A percentile compares a stretch with the other conserved stretches of the same genome.
These are phyloP conservation scores for Aspergillus floridensis DNA, from an alignment of 2,329 filamentous ascomycete genomes.

Conservation along the genomic window DNA sequence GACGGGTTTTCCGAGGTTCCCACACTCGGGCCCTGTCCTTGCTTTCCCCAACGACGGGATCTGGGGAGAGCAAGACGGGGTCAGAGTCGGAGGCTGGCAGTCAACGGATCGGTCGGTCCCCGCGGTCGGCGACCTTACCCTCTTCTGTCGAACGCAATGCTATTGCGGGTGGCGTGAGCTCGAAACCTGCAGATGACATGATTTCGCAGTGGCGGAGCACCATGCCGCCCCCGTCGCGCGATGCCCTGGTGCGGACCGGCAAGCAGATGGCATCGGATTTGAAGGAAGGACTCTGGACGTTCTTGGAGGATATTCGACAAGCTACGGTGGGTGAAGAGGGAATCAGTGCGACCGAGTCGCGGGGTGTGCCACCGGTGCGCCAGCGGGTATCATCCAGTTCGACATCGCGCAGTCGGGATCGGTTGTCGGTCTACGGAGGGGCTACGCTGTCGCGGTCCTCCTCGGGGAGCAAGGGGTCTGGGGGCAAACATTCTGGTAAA, in stretches of 20 bases:
- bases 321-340: conserved; percentile 95
- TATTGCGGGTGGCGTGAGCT: conserved; percentile 17
- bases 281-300: conserved; percentile 85
- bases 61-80: conserved; percentile 19
- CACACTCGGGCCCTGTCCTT: conserved; percentile 72
- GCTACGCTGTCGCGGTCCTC: conserved; percentile 31
- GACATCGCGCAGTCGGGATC: conserved; percentile 33
- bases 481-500: conserved; percentile 40
- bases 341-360: conserved; percentile 56
- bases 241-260: conserved; percentile 54
- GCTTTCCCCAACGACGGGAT: conserved; percentile 59
- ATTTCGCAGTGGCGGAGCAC: conserved; percentile 41
- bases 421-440: conserved; percentile 28
- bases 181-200: conserved; percentile 34
- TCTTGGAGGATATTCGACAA: conserved; percentile 91
- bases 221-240: conserved; percentile 47
- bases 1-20: conserved; percentile 67
- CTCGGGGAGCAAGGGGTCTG: conserved; percentile 29
- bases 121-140: conserved; percentile 42
- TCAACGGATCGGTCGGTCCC: conserved; percentile 35
- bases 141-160: conserved; percentile 39
- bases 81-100: conserved; percentile 15
- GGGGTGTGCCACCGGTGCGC: conserved; percentile 32
- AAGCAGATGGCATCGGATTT: conserved; percentile 89
- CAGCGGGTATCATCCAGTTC: conserved; percentile 31